phyloP scores from a whole-genome alignment of 805 yeast genomes.

The Myxozyma melibiosi region DNA sequence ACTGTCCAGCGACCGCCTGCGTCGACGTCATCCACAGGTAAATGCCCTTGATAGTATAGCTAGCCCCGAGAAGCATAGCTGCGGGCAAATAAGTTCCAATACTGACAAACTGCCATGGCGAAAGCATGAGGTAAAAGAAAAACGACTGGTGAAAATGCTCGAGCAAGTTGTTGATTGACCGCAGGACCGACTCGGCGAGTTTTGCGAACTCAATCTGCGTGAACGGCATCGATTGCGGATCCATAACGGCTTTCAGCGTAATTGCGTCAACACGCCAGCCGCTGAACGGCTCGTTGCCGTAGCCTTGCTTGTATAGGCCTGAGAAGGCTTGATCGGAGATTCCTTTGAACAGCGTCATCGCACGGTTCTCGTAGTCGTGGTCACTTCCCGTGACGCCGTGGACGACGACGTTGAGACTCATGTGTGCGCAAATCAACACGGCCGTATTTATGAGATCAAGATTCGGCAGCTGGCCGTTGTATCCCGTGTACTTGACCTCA shows the following conservation, averaged over 20 bases:
- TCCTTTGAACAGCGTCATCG: conserved; percentile 62
- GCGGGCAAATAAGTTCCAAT: conserved; percentile 92
- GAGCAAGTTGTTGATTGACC: conserved; percentile 86
- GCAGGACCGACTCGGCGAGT: conserved; percentile 79
- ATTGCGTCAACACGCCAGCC: conserved; percentile 96
- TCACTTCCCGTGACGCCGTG: conserved; percentile 52
- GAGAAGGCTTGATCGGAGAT: conserved; percentile 68
- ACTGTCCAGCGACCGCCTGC: conserved; percentile 5
- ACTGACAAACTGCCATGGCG: conserved; percentile 81
- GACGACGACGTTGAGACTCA: conserved; percentile 67
- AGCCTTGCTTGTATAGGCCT: conserved; percentile 58
- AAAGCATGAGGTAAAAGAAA: conserved; percentile 82
- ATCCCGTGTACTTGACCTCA: conserved; percentile 80
- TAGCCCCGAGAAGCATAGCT: conserved; percentile 68
- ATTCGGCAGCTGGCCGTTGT: conserved; percentile 95
- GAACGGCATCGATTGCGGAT: conserved; percentile 37
- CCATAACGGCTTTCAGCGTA: conserved; percentile 64
- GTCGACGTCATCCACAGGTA: conserved; percentile 28
- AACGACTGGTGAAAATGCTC: conserved; percentile 98
- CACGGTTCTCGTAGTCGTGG: conserved; percentile 51
- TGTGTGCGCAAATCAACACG: conserved; percentile 71
- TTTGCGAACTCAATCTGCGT: conserved; percentile 94
- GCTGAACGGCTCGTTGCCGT: conserved; percentile 88
- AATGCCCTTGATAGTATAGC: conserved; percentile 72
- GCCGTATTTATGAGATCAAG: conserved; percentile 86